Conservation (phyloP, 2,329 filamentous ascomycete species). For the Didymella sp. region DNA sequence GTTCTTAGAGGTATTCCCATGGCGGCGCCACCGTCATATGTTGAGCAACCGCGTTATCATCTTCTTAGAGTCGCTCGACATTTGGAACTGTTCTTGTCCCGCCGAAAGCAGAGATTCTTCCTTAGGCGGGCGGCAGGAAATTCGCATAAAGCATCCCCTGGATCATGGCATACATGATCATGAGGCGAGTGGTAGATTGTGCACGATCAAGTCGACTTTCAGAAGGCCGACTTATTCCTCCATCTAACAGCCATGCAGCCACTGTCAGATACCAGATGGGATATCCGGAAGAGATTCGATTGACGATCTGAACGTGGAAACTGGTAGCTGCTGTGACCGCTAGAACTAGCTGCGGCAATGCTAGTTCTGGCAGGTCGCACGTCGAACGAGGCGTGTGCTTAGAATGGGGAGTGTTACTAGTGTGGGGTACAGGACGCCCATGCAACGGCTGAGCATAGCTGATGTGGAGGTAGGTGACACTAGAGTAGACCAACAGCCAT, state of each 20-base stretch:
- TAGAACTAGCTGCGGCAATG: constrained; percentile 75
- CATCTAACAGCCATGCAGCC: constrained; percentile 52
- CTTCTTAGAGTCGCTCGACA: neutral
- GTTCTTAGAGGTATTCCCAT: neutral
- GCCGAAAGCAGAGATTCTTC: neutral
- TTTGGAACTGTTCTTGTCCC: too few species aligned
- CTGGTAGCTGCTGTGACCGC: constrained; percentile 74
- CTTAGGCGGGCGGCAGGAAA: constrained; percentile 82
- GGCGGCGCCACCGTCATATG: neutral
- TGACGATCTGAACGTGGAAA: constrained; percentile 95
- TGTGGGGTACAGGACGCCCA: constrained; percentile 27
- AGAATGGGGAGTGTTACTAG: constrained; percentile 17
- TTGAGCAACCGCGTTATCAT: neutral
- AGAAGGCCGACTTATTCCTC: neutral
- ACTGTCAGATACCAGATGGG: constrained; percentile 89
- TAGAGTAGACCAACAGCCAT: constrained; percentile 68
- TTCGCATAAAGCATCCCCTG: constrained; percentile 86
- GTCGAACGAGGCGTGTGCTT: constrained; percentile 9
- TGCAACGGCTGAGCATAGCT: constrained; percentile 49
- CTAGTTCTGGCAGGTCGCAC: constrained; percentile 57
- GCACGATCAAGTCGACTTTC: constrained; percentile 2
- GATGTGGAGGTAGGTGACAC: constrained; percentile 51
- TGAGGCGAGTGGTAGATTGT: constrained; percentile 52
- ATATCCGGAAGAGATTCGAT: constrained; percentile 84
- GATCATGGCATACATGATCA: constrained; percentile 81